phyloP scores from a whole-genome alignment of 768 basidiomycete genomes.

The Boletus sp. region DNA sequence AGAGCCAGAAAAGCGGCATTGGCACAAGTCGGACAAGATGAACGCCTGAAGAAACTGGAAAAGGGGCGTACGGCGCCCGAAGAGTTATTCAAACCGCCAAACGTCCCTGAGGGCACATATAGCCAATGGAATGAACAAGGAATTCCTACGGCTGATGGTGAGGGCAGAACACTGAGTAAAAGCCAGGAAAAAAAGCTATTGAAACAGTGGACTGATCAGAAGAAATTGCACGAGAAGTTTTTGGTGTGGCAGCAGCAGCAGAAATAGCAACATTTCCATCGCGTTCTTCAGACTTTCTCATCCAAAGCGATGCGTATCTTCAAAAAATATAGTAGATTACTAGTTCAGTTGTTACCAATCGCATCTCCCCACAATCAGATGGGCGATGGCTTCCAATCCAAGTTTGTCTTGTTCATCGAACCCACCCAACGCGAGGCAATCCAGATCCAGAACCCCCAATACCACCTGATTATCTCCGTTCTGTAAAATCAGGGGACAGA shows the following conservation, averaged over 20 bases:
- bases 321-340: constrained; percentile 10
- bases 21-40: constrained; percentile 62
- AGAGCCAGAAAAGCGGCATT: constrained; percentile 74
- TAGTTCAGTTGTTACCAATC: constrained; percentile 51
- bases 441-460: constrained; percentile 78
- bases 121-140: constrained; percentile 84
- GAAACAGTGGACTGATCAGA: constrained; percentile 74
- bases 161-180: constrained; percentile 86
- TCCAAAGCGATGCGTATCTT: background rate
- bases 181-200: constrained; percentile 69
- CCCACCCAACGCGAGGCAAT: constrained; percentile 68
- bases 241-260: constrained; percentile 45
- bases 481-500: constrained; percentile 64
- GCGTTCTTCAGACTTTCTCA: background rate
- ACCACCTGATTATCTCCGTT: constrained; percentile 32
- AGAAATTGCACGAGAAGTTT: constrained; percentile 79
- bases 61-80: constrained; percentile 73
- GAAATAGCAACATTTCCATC: constrained; percentile 1
- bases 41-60: constrained; percentile 77
- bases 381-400: constrained; percentile 75
- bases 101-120: constrained; percentile 71
- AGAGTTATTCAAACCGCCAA: constrained; percentile 83
- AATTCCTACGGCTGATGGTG: constrained; percentile 78
- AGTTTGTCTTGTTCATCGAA: constrained; percentile 75
- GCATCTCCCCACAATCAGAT: constrained; percentile 59